Percentiles rank a stretch among this genome's conserved stretches.
Conservation (phyloP, 2,329 filamentous ascomycete species). For the Diaporthe destruens region DNA sequence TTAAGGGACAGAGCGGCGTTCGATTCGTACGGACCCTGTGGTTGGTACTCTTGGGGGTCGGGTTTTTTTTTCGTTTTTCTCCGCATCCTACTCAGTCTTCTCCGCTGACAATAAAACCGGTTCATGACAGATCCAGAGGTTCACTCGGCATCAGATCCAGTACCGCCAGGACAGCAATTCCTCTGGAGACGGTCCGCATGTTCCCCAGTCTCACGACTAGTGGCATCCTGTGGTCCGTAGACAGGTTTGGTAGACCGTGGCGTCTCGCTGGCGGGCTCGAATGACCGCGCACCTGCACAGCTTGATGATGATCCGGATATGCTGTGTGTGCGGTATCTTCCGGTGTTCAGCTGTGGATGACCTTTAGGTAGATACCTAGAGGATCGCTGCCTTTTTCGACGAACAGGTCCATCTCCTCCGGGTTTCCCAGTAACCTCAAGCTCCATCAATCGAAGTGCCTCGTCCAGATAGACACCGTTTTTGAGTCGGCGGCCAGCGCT, state of each 20-base stretch:
- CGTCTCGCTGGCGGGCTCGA: background rate
- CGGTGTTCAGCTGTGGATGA: background rate
- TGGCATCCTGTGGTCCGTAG: no score
- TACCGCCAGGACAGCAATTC: no score
- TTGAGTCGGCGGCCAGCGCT: background rate
- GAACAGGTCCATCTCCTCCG: background rate
- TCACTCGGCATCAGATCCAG: no score
- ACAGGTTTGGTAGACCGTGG: background rate
- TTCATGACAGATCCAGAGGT: no score
- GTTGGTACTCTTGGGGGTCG: no score
- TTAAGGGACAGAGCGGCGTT: no score
- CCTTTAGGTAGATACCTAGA: background rate
- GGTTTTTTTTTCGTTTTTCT: no score
- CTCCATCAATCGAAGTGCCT: constrained; percentile 14
- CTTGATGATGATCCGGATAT: background rate
- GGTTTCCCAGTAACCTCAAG: background rate
- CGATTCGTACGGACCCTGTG: no score
- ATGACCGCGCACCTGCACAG: background rate
- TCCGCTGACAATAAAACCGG: no score
- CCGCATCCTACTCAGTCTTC: no score
- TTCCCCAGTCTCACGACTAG: no score
- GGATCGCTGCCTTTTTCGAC: background rate
- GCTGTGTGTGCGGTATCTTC: background rate
- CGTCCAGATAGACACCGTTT: constrained; percentile 10
- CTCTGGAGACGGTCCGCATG: no score